Evolutionary conservation across 352 stramenopile species (phyloP).

Genomic region (Globisporangium ultimum): DNA sequence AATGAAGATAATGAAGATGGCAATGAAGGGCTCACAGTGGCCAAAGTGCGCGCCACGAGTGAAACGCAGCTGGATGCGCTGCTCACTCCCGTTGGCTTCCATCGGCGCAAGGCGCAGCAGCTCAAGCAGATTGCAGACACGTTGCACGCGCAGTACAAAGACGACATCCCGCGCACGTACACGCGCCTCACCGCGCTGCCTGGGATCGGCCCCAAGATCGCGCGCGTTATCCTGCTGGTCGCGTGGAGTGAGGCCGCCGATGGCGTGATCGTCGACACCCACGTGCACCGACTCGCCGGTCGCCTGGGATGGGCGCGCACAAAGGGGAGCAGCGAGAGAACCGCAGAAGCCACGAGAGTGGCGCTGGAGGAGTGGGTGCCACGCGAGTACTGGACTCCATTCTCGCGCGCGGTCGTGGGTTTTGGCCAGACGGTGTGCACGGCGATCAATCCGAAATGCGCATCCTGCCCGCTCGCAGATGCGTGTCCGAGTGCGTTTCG

Average conservation of each 20-base stretch:
- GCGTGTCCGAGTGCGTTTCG: constrained; percentile 49
- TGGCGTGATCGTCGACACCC: constrained; percentile 76
- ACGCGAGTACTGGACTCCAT: constrained; percentile 41
- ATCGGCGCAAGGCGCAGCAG: constrained; percentile 69
- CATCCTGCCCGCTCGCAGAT: constrained; percentile 42
- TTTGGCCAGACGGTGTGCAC: constrained; percentile 69
- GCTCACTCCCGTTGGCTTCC: constrained; percentile 69
- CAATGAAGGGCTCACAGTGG: constrained; percentile 47
- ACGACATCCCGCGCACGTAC: constrained; percentile 49
- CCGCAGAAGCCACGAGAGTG: constrained; percentile 44
- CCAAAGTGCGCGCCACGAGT: constrained; percentile 25
- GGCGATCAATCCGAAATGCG: constrained; percentile 51
- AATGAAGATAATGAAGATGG: constrained; percentile 1
- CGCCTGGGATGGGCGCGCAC: constrained; percentile 47
- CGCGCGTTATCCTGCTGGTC: constrained; percentile 56
- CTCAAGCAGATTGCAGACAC: constrained; percentile 48
- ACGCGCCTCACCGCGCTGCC: constrained; percentile 44
- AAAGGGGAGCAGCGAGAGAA: constrained; percentile 1
- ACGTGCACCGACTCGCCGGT: constrained; percentile 68
- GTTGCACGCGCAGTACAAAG: constrained; percentile 27
- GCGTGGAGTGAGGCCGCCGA: constrained; percentile 52
- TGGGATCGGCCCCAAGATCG: constrained; percentile 74
- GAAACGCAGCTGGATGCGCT: constrained; percentile 38
- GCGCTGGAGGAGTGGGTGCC: constrained; percentile 68
- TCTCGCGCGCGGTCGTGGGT: constrained; percentile 69